Conservation (phyloP, 768 basidiomycete genomes). For the Tricholoma bakamatsutake region DNA sequence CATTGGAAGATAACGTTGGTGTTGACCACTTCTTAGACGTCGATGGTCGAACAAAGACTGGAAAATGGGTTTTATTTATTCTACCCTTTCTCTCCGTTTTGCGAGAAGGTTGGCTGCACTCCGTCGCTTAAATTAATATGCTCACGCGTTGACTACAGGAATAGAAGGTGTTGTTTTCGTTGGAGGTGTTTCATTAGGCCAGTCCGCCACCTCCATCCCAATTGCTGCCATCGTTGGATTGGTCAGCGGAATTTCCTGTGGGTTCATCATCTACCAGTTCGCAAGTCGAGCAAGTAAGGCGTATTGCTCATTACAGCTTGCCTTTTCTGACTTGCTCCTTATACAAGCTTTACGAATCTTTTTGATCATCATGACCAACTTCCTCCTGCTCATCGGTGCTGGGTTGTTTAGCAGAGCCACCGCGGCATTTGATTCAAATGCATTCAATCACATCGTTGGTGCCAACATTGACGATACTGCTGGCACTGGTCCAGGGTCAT, state of each 20-base stretch:
- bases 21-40: conserved; percentile 26
- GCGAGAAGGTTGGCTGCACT: conserved; percentile 62
- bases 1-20: not conserved
- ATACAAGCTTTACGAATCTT: conserved; percentile 72
- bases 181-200: conserved; percentile 85
- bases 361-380: conserved; percentile 86
- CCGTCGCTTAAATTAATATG: not conserved
- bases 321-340: not conserved
- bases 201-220: conserved; percentile 80
- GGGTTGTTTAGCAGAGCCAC: conserved; percentile 84
- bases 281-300: conserved; percentile 65
- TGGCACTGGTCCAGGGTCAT: conserved; percentile 82
- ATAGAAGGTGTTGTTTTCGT: conserved; percentile 93
- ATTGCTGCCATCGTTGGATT: conserved; percentile 87
- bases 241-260: conserved; percentile 67
- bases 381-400: conserved; percentile 89
- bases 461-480: conserved; percentile 59
- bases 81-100: conserved; percentile 90
- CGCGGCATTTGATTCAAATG: conserved; percentile 64
- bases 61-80: conserved; percentile 86
- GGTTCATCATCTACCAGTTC: conserved; percentile 75
- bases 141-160: conserved; percentile 29
- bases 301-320: not conserved
- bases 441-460: conserved; percentile 66
- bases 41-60: conserved; percentile 43